Conservation (phyloP, 257 asterid genomes). For the Cinchona pubescens region DNA sequence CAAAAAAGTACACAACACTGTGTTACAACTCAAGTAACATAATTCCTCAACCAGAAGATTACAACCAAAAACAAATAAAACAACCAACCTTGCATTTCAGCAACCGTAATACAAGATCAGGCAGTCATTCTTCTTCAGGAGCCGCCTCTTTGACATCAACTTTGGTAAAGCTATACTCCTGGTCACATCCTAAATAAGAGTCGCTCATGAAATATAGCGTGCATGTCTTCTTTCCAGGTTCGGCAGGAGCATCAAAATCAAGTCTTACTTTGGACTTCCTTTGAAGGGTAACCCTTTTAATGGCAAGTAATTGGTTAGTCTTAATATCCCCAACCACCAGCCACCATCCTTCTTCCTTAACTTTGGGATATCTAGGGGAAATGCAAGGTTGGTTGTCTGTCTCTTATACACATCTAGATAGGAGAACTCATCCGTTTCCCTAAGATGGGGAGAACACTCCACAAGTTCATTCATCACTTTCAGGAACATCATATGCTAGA, state of each 20-base stretch:
- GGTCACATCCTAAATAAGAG: constrained; percentile 40
- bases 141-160: constrained; percentile 28
- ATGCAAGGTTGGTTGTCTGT: too few species aligned
- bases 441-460: too few species aligned
- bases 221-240: constrained; percentile 29
- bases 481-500: constrained; percentile 31
- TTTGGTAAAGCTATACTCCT: constrained; percentile 31
- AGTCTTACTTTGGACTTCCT: constrained; percentile 36
- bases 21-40: background rate
- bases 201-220: constrained; percentile 39
- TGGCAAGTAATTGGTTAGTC: constrained; percentile 40
- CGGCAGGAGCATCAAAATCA: constrained; percentile 38
- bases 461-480: too few species aligned
- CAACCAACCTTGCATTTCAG: background rate
- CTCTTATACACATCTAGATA: too few species aligned
- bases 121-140: constrained; percentile 1
- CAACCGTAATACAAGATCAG: background rate
- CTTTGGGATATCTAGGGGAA: constrained; percentile 38
- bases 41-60: background rate
- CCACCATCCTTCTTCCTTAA: constrained; percentile 51
- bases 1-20: background rate
- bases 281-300: constrained; percentile 36
- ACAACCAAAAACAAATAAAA: background rate
- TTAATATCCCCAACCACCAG: constrained; percentile 39
- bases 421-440: too few species aligned